Evolutionary conservation across 805 yeast species (phyloP).

Genomic region (Wickerhamomyces pijperi): DNA sequence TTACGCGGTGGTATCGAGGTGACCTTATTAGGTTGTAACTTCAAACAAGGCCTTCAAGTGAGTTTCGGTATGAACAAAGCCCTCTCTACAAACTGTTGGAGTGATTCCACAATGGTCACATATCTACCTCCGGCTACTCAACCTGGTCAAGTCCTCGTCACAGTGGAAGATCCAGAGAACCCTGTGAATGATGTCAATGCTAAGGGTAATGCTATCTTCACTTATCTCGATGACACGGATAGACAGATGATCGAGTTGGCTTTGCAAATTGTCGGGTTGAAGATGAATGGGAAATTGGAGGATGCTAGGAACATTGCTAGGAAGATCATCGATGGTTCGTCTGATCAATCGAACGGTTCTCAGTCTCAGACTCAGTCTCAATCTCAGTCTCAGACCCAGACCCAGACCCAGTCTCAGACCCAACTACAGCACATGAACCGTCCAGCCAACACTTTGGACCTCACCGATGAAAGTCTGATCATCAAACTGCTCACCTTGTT

Average conservation of each 20-base stretch:
- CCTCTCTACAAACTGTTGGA: slow-evolving; percentile 90
- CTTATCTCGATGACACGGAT: slow-evolving; percentile 92
- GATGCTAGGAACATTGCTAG: slow-evolving; percentile 92
- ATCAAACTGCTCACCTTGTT: slow-evolving; percentile 51
- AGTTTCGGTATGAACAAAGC: slow-evolving; percentile 79
- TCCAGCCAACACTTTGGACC: background rate
- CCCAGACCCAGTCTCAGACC: too few species aligned
- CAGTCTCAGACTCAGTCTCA: too few species aligned
- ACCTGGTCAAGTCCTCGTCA: slow-evolving; percentile 86
- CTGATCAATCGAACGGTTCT: slow-evolving; percentile 19
- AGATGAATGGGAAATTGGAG: slow-evolving; percentile 92
- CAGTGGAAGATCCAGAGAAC: slow-evolving; percentile 49
- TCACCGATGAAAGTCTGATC: slow-evolving; percentile 27
- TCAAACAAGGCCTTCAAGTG: slow-evolving; percentile 72
- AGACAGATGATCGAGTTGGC: slow-evolving; percentile 91
- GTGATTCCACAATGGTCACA: slow-evolving; percentile 85
- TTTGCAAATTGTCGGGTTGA: slow-evolving; percentile 89
- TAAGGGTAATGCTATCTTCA: slow-evolving; percentile 41
- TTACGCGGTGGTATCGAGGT: slow-evolving; percentile 94
- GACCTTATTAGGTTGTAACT: slow-evolving; percentile 78
- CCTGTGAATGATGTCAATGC: slow-evolving; percentile 5
- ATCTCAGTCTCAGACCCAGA: too few species aligned
- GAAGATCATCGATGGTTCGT: slow-evolving; percentile 47
- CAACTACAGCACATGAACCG: background rate
- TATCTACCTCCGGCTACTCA: slow-evolving; percentile 83